phyloP scores from a whole-genome alignment of 257 asterid genomes.

The Eucommia ulmoides region DNA sequence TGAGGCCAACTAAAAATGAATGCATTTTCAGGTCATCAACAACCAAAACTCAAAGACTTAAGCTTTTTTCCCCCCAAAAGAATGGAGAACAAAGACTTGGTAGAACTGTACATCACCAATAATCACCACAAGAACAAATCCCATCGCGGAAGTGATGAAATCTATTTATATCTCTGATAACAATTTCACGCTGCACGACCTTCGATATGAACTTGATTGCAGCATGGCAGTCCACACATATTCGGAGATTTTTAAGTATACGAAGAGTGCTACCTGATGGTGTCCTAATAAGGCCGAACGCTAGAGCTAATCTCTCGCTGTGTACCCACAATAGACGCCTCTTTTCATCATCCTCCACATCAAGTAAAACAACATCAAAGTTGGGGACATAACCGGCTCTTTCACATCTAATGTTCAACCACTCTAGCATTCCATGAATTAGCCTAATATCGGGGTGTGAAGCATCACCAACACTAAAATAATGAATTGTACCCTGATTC shows the following conservation, averaged over 20 bases:
- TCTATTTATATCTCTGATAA: slow-evolving; percentile 63
- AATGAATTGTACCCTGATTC: slow-evolving; percentile 59
- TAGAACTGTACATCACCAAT: slow-evolving; percentile 47
- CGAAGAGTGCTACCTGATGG: slow-evolving; percentile 65
- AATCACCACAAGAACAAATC: slow-evolving; percentile 75
- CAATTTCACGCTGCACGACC: slow-evolving; percentile 42
- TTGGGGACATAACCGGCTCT: slow-evolving; percentile 57
- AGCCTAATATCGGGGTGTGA: slow-evolving; percentile 67
- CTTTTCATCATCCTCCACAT: slow-evolving; percentile 89
- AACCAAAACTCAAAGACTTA: not conserved
- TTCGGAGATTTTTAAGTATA: slow-evolving; percentile 67
- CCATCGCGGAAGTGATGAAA: slow-evolving; percentile 72
- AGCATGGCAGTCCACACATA: slow-evolving; percentile 74
- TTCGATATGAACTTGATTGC: slow-evolving; percentile 51
- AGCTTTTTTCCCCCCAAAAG: not conserved
- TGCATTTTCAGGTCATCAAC: not conserved
- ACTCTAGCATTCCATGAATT: slow-evolving; percentile 70
- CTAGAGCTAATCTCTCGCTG: slow-evolving; percentile 85
- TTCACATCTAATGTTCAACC: slow-evolving; percentile 55
- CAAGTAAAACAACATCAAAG: slow-evolving; percentile 54
- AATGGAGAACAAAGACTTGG: no score
- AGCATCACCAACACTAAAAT: slow-evolving; percentile 72
- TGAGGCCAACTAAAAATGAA: not conserved
- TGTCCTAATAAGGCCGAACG: slow-evolving; percentile 59
- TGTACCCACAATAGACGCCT: slow-evolving; percentile 76